phyloP scores from a whole-genome alignment of 192 early-diverging fungal genomes.

The Dispira parvispora region DNA sequence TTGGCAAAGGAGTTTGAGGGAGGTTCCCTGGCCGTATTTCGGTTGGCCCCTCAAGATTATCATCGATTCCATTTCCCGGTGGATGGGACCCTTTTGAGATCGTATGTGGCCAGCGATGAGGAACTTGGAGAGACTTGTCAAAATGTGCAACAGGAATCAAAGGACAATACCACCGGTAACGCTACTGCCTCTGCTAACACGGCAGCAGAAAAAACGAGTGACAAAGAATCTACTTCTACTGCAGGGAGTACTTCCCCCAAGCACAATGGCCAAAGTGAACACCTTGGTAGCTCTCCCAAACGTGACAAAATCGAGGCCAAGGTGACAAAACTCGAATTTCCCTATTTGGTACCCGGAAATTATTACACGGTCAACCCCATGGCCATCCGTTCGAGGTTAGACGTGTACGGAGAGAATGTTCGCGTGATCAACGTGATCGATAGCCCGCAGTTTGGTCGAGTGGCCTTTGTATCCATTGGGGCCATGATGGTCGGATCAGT shows the following conservation, averaged over 20 bases:
- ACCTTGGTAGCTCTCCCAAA: no score
- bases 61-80: slow-evolving; percentile 67
- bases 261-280: not conserved
- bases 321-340: not conserved
- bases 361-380: slow-evolving; percentile 79
- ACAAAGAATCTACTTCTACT: not conserved
- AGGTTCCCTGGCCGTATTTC: slow-evolving; percentile 48
- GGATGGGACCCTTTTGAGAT: slow-evolving; percentile 36
- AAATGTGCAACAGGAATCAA: not conserved
- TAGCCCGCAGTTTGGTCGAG: slow-evolving; percentile 43
- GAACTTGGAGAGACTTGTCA: not conserved
- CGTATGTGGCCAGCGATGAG: not conserved
- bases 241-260: not conserved
- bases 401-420: slow-evolving; percentile 70
- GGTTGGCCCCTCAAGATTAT: slow-evolving; percentile 74
- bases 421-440: slow-evolving; percentile 46
- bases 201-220: not conserved
- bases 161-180: not conserved
- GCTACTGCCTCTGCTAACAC: not conserved
- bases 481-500: slow-evolving; percentile 80
- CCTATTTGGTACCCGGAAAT: slow-evolving; percentile 30
- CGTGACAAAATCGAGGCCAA: not conserved
- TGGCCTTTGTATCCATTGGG: slow-evolving; percentile 53
- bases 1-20: slow-evolving; percentile 35
- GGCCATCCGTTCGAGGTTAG: slow-evolving; percentile 48